Conservation (phyloP, 352 stramenopile species). For the Phytopythium chamaehyphon region DNA sequence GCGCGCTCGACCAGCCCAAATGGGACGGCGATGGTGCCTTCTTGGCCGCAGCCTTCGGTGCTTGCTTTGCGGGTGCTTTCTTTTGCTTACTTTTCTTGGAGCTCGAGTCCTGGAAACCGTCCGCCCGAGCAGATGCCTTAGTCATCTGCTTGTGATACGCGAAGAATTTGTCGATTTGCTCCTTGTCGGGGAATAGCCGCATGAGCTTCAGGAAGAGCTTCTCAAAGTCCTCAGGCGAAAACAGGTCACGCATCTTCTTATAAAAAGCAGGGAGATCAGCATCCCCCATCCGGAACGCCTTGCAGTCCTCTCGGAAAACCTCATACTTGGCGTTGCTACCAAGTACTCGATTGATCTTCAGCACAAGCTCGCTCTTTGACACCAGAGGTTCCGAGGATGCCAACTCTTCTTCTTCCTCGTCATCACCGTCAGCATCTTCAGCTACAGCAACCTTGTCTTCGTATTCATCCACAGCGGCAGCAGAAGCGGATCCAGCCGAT, state of each 20-base stretch:
- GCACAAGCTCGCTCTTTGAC: conserved; percentile 72
- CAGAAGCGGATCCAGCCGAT: not conserved
- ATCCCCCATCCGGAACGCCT: conserved; percentile 56
- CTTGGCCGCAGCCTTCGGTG: conserved; percentile 16
- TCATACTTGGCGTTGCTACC: conserved; percentile 83
- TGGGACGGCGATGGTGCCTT: conserved; percentile 33
- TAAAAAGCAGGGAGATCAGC: conserved; percentile 71
- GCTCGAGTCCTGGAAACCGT: conserved; percentile 37
- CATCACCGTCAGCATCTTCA: conserved; percentile 28
- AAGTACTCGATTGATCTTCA: conserved; percentile 73
- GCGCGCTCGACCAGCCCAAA: conserved; percentile 66
- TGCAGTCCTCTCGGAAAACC: conserved; percentile 75
- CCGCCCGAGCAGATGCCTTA: conserved; percentile 26
- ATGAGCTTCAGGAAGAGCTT: conserved; percentile 80
- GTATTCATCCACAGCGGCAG: conserved; percentile 12
- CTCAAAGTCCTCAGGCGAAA: conserved; percentile 56
- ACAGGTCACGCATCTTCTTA: conserved; percentile 58
- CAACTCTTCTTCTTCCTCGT: conserved; percentile 24
- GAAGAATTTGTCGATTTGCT: conserved; percentile 63
- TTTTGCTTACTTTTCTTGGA: conserved; percentile 49
- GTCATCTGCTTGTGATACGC: conserved; percentile 49
- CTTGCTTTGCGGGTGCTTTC: conserved; percentile 24
- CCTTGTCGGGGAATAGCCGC: conserved; percentile 57
- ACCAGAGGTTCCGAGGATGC: conserved; percentile 15
- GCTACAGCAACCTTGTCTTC: conserved; percentile 45